Evolutionary conservation across 495 filamentous ascomycete species (phyloP), one percentile per base, ranked within the genome.

Genomic region (Cairneyella variabilis): DNA sequence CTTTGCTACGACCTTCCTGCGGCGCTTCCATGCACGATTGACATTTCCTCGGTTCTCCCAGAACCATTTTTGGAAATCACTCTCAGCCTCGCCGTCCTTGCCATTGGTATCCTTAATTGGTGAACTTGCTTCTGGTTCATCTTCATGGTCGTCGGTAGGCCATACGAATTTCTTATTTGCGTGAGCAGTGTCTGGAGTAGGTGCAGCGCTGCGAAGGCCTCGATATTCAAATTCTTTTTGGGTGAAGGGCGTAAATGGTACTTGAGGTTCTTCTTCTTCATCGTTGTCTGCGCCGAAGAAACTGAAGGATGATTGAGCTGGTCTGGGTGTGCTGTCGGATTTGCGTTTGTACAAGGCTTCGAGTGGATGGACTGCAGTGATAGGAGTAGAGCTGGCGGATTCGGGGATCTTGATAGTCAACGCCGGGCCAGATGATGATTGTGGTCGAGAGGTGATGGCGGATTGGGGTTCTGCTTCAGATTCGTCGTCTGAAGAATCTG

Each of bases 131-230:
- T 69, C 71, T 3, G 70, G 70, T 4, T 70, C 66, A 1, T 66
- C 69, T 6, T 69, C 69, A 5, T n/a, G n/a, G n/a, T n/a, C n/a
- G 2, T 72, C 70, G 1, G 64, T 67, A n/a, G 67, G 62, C 77
- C 76, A 80, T 4, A 75, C 65, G 54, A 72, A 74, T 27, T 56
- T 71, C 17, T 77, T 75, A 26, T 71, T 78, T 17, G 84, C 82
- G 50, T 87, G 79, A n/a, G 89, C 88, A 0, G 93, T 97, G 62
- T 98, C 93, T 0, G 93, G 93, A 0, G 93, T 97, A 2, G 93
- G 93, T 0, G 93, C 93, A 10, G 91, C 91, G 60, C 90, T 95
- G 38, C 91, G 75, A 14, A 87, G 57, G 16, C 82, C 82, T 32
- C 91, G 79, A 49, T 74, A 75, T 59, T 89, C 85, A 10, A 92